Percentiles rank a stretch among this genome's conserved stretches.
Evolutionary conservation across 257 asterid species (phyloP).

Genomic region (Solanum megistacrolobum): DNA sequence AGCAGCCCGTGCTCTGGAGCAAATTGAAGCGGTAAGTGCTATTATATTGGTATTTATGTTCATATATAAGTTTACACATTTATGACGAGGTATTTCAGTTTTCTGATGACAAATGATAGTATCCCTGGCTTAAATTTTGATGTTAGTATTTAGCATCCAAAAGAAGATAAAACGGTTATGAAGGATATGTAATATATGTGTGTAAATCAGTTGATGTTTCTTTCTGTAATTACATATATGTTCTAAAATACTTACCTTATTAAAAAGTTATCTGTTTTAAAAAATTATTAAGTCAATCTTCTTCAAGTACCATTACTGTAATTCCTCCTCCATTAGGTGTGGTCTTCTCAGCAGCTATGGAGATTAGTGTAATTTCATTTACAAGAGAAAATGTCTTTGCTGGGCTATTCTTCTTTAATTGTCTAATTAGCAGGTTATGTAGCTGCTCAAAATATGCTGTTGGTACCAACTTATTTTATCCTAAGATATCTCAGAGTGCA

Average conservation of each 20-base stretch:
- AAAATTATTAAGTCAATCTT: not conserved
- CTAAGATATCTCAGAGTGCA: not conserved
- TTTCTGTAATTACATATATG: not conserved
- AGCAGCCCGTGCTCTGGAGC: slow-evolving; percentile 67
- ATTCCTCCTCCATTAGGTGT: not conserved
- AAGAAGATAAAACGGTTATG: not conserved
- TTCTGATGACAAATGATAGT: not conserved
- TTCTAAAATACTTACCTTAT: not conserved
- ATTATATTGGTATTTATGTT: not conserved
- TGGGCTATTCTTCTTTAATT: not conserved
- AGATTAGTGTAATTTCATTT: not conserved
- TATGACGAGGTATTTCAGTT: not conserved
- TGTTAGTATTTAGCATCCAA: not conserved
- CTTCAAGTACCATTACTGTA: not conserved
- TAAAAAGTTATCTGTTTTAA: not conserved
- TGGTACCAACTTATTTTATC: not conserved
- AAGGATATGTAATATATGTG: not conserved
- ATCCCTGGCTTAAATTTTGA: not conserved
- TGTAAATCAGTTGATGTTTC: not conserved
- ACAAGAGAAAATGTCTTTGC: not conserved
- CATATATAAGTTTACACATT: not conserved
- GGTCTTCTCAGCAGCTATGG: not conserved
- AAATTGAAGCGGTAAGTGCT: slow-evolving; percentile 84
- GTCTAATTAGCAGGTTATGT: not conserved
- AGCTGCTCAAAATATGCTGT: not conserved